A percentile compares a stretch with the other conserved stretches of the same genome.
Evolutionary conservation across 805 yeast genomes (phyloP).

Genomic region (Tetrapisispora iriomotensis): DNA sequence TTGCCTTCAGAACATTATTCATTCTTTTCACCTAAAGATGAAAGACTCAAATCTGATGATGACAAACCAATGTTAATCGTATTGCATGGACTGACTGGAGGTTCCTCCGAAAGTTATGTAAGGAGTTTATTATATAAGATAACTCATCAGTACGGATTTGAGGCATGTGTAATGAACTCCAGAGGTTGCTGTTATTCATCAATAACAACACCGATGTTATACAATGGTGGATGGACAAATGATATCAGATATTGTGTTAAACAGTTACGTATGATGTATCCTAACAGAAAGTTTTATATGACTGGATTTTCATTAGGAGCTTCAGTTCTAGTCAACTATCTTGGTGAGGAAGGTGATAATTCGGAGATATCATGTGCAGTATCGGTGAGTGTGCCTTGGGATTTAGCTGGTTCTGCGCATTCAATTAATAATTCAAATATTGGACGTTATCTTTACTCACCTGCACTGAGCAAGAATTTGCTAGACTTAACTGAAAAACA

Average conservation of each 20-base stretch:
- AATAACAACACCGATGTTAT: slow-evolving; percentile 59
- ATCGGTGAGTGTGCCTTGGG: slow-evolving; percentile 67
- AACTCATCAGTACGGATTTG: slow-evolving; percentile 37
- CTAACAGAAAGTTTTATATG: slow-evolving; percentile 54
- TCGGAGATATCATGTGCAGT: slow-evolving; percentile 43
- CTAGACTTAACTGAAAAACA: slow-evolving; percentile 36
- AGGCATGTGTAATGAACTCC: slow-evolving; percentile 57
- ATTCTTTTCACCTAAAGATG: slow-evolving; percentile 34
- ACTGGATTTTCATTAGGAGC: slow-evolving; percentile 83
- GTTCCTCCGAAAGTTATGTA: slow-evolving; percentile 72
- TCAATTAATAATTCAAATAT: slow-evolving; percentile 34
- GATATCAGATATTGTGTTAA: slow-evolving; percentile 52
- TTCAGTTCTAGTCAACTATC: slow-evolving; percentile 55
- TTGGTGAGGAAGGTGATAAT: slow-evolving; percentile 53
- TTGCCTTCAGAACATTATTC: slow-evolving; percentile 15
- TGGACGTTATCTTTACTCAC: slow-evolving; percentile 40
- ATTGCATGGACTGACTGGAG: slow-evolving; percentile 76
- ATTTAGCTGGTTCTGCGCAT: slow-evolving; percentile 41
- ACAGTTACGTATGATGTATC: slow-evolving; percentile 41
- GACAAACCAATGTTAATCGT: slow-evolving; percentile 51
- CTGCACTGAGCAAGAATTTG: slow-evolving; percentile 41
- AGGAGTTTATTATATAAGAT: slow-evolving; percentile 44
- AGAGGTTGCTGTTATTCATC: slow-evolving; percentile 70
- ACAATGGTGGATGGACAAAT: slow-evolving; percentile 61
- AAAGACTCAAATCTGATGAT: slow-evolving; percentile 23